Evolutionary conservation across 306 rosid species (phyloP).

Genomic region (Quercus alba): DNA sequence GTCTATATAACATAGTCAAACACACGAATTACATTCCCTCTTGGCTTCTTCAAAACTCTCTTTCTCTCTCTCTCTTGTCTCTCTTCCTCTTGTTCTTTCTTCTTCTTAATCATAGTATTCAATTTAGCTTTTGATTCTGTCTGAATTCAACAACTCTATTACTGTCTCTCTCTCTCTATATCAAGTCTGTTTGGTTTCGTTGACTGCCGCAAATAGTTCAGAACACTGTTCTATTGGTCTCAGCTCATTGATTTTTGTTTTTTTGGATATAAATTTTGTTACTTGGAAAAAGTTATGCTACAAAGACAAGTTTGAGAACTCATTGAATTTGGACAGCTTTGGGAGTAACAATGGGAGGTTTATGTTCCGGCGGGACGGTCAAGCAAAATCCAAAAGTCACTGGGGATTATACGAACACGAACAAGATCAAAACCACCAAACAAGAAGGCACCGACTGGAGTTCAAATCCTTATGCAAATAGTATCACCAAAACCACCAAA

Average conservation of each 20-base stretch:
- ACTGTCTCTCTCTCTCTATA: too few relatives aligned
- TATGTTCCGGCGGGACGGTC: slow-evolving; percentile 61
- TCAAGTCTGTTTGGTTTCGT: background rate
- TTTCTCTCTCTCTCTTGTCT: background rate
- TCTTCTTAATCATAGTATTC: background rate
- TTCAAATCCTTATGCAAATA: slow-evolving; percentile 30
- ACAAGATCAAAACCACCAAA: too few relatives aligned
- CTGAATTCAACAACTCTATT: background rate
- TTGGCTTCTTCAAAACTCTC: background rate
- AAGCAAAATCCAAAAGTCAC: slow-evolving; percentile 13
- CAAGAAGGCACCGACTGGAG: background rate
- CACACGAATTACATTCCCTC: slow-evolving; percentile 18
- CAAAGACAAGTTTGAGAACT: background rate
- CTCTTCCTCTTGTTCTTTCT: background rate
- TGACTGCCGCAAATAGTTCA: background rate
- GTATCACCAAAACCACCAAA: slow-evolving; percentile 22
- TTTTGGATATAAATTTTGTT: background rate
- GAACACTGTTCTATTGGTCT: slow-evolving; percentile 2
- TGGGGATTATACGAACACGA: too few relatives aligned
- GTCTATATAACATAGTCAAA: slow-evolving; percentile 29
- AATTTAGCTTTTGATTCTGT: background rate
- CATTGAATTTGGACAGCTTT: background rate
- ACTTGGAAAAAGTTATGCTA: background rate
- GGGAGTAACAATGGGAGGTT: slow-evolving; percentile 63
- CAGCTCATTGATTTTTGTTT: background rate